A percentile compares a stretch with the other conserved stretches of the same genome.
Evolutionary conservation across 768 basidiomycete genomes (phyloP).

Genomic region (Termitomyces titanicus): DNA sequence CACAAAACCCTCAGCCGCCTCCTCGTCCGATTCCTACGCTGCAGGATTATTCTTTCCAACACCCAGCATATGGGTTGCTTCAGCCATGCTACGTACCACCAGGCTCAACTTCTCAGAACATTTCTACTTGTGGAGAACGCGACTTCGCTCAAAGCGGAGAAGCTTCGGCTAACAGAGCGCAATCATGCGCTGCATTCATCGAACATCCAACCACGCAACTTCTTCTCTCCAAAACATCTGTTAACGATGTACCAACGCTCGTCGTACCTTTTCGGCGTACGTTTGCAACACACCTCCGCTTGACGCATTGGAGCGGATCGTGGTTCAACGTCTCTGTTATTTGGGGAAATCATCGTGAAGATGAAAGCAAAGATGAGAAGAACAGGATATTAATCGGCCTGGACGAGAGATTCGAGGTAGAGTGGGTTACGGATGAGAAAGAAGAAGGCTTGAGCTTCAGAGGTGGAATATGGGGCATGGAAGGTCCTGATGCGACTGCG

Average conservation of each 20-base stretch:
- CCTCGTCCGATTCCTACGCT: constrained; percentile 15
- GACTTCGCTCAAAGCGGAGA: not conserved
- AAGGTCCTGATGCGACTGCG: constrained; percentile 26
- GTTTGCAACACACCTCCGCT: constrained; percentile 33
- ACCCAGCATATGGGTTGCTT: constrained; percentile 33
- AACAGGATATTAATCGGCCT: constrained; percentile 30
- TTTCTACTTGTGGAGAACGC: no score
- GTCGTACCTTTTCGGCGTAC: constrained; percentile 30
- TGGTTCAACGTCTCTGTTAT: constrained; percentile 35
- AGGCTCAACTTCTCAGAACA: not conserved
- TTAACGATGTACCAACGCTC: constrained; percentile 26
- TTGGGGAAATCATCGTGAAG: constrained; percentile 30
- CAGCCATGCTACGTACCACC: constrained; percentile 28
- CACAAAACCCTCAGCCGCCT: constrained; percentile 18
- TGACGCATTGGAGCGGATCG: constrained; percentile 34
- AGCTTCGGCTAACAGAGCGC: not conserved
- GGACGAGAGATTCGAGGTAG: constrained; percentile 33
- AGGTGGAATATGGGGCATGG: constrained; percentile 38
- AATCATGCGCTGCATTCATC: constrained; percentile 21
- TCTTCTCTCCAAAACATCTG: constrained; percentile 21
- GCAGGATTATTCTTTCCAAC: constrained; percentile 24
- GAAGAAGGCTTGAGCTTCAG: constrained; percentile 32
- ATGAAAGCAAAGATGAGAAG: constrained; percentile 16
- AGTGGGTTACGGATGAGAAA: constrained; percentile 28
- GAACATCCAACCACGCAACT: constrained; percentile 23